phyloP scores from a whole-genome alignment of 768 basidiomycete species.

The Panus rudis region DNA sequence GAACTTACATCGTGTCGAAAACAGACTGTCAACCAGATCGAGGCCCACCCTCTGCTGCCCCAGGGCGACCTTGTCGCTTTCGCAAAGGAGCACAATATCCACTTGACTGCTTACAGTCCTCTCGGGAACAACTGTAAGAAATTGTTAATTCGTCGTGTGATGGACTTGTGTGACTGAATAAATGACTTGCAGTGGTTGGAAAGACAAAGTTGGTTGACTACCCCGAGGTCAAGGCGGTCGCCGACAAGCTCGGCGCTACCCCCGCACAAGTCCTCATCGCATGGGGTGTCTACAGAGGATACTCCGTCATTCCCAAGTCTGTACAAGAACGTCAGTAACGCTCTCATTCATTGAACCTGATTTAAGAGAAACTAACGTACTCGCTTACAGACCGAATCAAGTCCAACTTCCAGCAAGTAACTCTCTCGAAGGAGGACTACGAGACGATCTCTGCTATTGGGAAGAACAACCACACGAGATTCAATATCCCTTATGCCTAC shows the following conservation, averaged over 20 bases:
- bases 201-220: conserved; percentile 66
- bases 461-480: conserved; percentile 39
- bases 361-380: too few relatives aligned
- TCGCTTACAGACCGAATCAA: conserved; percentile 48
- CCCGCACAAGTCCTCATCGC: conserved; percentile 80
- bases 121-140: conserved; percentile 77
- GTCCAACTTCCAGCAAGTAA: conserved; percentile 74
- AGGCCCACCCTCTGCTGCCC: conserved; percentile 73
- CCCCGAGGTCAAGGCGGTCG: conserved; percentile 52
- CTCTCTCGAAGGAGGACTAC: conserved; percentile 60
- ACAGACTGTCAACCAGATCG: conserved; percentile 70
- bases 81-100: conserved; percentile 63
- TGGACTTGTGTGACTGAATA: not conserved
- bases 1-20: not conserved
- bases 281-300: conserved; percentile 71
- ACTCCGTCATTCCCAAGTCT: conserved; percentile 81
- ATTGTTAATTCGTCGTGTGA: too few relatives aligned
- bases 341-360: too few relatives aligned
- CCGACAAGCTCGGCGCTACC: conserved; percentile 53
- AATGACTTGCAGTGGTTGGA: too few relatives aligned
- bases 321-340: conserved; percentile 44
- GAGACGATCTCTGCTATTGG: conserved; percentile 49
- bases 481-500: conserved; percentile 60
- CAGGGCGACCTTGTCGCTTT: conserved; percentile 69
- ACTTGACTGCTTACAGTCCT: conserved; percentile 63